phyloP scores from a whole-genome alignment of 2,329 filamentous ascomycete species.

The Aspergillus flavus region DNA sequence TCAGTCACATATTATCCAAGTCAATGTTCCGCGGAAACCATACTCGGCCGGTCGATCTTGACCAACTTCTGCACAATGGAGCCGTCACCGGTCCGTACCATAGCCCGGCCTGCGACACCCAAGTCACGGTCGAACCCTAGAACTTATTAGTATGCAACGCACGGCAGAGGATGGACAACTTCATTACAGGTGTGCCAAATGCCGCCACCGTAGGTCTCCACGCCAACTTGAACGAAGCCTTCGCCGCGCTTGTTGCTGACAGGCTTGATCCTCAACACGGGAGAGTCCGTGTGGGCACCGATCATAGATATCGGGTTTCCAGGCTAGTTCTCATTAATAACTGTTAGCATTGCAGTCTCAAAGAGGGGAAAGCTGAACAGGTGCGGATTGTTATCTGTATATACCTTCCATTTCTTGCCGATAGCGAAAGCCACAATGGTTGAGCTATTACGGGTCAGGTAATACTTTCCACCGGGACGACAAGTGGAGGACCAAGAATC shows the following conservation, averaged over 20 bases:
- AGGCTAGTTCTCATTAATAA: slow-evolving; percentile 49
- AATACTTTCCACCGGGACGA: slow-evolving; percentile 90
- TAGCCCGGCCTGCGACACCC: slow-evolving; percentile 82
- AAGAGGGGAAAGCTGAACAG: neutral
- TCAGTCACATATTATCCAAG: neutral
- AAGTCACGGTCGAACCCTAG: slow-evolving; percentile 90
- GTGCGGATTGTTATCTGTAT: slow-evolving; percentile 3
- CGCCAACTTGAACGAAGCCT: slow-evolving; percentile 90
- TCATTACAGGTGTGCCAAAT: slow-evolving; percentile 84
- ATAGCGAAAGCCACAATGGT: slow-evolving; percentile 93
- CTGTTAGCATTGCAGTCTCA: neutral
- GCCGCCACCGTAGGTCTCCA: slow-evolving; percentile 95
- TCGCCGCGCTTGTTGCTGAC: slow-evolving; percentile 84
- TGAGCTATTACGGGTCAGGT: slow-evolving; percentile 88
- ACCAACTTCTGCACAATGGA: slow-evolving; percentile 81
- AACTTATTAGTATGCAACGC: slow-evolving; percentile 15
- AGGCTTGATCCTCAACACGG: slow-evolving; percentile 88
- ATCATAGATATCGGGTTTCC: slow-evolving; percentile 91
- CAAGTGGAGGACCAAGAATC: slow-evolving; percentile 83
- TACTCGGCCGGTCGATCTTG: slow-evolving; percentile 81
- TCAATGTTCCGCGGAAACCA: slow-evolving; percentile 12
- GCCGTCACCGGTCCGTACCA: slow-evolving; percentile 74
- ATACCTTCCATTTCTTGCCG: slow-evolving; percentile 78
- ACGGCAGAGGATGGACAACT: neutral
- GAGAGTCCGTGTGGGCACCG: slow-evolving; percentile 94